Evolutionary conservation across 2,329 filamentous ascomycete species (phyloP).

Genomic region (Colletotrichum cordylinicola): DNA sequence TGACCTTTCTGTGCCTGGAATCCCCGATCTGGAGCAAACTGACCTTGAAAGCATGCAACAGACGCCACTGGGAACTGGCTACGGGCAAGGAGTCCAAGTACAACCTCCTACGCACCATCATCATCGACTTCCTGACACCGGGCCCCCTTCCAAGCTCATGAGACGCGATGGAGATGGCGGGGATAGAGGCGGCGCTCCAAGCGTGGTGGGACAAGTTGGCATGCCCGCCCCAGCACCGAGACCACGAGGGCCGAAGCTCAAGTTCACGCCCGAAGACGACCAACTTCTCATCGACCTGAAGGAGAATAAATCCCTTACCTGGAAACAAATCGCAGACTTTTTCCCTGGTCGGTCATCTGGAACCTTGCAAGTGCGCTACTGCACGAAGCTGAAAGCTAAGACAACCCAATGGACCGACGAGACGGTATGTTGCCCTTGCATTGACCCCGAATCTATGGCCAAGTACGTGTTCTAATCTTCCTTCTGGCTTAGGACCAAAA

Average conservation of each 20-base stretch:
- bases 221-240: slow-evolving; percentile 85
- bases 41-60: slow-evolving; percentile 63
- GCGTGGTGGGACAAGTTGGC: slow-evolving; percentile 82
- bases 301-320: slow-evolving; percentile 92
- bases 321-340: slow-evolving; percentile 98
- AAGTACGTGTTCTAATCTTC: slow-evolving; percentile 16
- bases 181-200: slow-evolving; percentile 72
- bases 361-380: slow-evolving; percentile 92
- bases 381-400: slow-evolving; percentile 93
- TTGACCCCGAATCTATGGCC: not conserved
- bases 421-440: slow-evolving; percentile 68
- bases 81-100: slow-evolving; percentile 51
- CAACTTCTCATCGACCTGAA: slow-evolving; percentile 87
- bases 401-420: slow-evolving; percentile 93
- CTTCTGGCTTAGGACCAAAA: slow-evolving; percentile 69
- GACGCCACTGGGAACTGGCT: slow-evolving; percentile 56
- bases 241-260: slow-evolving; percentile 87
- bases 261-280: slow-evolving; percentile 93
- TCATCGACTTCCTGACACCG: slow-evolving; percentile 78
- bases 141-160: slow-evolving; percentile 72
- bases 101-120: slow-evolving; percentile 75
- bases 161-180: slow-evolving; percentile 62
- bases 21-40: slow-evolving; percentile 58
- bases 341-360: slow-evolving; percentile 91
- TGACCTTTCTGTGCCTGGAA: slow-evolving; percentile 57